Evolutionary conservation across 345 rosid genomes (phyloP).

Genomic region (Bruguiera sexangula): DNA sequence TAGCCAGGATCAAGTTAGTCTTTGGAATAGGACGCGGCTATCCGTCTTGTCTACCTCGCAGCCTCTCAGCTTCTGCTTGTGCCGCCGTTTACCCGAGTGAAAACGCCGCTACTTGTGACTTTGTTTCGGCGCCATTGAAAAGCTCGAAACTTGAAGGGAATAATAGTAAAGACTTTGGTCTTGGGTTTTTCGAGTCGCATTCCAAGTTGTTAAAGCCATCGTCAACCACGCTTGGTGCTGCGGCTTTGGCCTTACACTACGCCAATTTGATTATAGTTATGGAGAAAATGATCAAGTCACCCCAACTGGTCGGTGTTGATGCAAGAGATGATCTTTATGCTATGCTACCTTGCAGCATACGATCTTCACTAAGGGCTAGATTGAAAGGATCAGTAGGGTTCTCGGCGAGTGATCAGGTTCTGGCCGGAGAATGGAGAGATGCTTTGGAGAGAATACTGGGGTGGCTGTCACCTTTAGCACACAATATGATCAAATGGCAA

Average conservation of each 20-base stretch:
- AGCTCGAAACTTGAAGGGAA: slow-evolving; percentile 18
- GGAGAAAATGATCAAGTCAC: slow-evolving; percentile 94
- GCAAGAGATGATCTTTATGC: slow-evolving; percentile 86
- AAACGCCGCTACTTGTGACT: slow-evolving; percentile 28
- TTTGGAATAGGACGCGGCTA: slow-evolving; percentile 52
- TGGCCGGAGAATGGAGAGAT: slow-evolving; percentile 82
- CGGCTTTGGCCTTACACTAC: slow-evolving; percentile 78
- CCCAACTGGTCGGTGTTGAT: slow-evolving; percentile 82
- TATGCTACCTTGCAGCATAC: slow-evolving; percentile 74
- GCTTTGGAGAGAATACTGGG: slow-evolving; percentile 71
- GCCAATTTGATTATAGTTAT: slow-evolving; percentile 76
- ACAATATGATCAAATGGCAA: slow-evolving; percentile 97
- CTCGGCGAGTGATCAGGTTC: slow-evolving; percentile 61
- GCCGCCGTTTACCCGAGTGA: slow-evolving; percentile 72
- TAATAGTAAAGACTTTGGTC: neutral
- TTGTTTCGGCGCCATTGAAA: slow-evolving; percentile 44
- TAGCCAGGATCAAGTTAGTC: slow-evolving; percentile 67
- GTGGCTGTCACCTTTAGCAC: slow-evolving; percentile 90
- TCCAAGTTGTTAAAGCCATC: slow-evolving; percentile 68
- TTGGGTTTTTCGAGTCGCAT: slow-evolving; percentile 58
- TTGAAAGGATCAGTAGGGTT: slow-evolving; percentile 68
- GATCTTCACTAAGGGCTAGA: slow-evolving; percentile 56
- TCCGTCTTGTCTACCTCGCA: slow-evolving; percentile 54
- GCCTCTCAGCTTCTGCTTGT: slow-evolving; percentile 79
- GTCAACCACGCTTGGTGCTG: slow-evolving; percentile 63